phyloP scores from a whole-genome alignment of 2,329 filamentous ascomycete genomes.

The Hypoxylon sp. region DNA sequence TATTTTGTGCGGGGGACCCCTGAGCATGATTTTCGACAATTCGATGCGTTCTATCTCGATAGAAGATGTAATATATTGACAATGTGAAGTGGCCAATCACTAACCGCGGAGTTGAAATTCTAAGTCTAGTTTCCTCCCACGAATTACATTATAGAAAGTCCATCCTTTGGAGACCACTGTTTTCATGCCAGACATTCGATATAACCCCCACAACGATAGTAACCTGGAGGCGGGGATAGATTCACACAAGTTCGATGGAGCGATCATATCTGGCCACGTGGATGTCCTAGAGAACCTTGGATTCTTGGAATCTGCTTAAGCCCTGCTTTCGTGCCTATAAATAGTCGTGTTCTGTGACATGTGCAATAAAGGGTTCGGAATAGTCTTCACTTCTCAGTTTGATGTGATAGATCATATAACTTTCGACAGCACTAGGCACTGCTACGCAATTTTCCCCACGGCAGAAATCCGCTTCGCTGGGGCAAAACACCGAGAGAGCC shows the following conservation, averaged over 20 bases:
- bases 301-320: slow-evolving; percentile 17
- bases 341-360: slow-evolving; percentile 1
- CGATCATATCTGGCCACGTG: slow-evolving; percentile 14
- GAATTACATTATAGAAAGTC: neutral
- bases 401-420: slow-evolving; percentile 7
- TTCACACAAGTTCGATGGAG: slow-evolving; percentile 1
- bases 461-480: slow-evolving; percentile 3
- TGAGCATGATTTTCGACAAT: neutral
- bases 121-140: neutral
- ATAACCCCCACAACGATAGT: neutral
- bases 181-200: neutral
- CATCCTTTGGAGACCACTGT: neutral
- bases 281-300: slow-evolving; percentile 4
- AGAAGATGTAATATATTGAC: neutral
- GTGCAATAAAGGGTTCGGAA: slow-evolving; percentile 1
- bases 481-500: neutral
- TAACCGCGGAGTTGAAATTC: neutral
- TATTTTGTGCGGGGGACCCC: neutral
- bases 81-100: neutral
- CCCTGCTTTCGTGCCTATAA: slow-evolving; percentile 12
- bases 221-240: slow-evolving; percentile 10
- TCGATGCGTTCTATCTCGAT: neutral
- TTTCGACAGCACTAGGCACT: slow-evolving; percentile 3
- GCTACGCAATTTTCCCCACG: neutral
- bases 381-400: neutral